Percentiles rank a stretch among this genome's conserved stretches.
Conservation (phyloP, 345 rosid genomes). For the Populus euphratica region DNA sequence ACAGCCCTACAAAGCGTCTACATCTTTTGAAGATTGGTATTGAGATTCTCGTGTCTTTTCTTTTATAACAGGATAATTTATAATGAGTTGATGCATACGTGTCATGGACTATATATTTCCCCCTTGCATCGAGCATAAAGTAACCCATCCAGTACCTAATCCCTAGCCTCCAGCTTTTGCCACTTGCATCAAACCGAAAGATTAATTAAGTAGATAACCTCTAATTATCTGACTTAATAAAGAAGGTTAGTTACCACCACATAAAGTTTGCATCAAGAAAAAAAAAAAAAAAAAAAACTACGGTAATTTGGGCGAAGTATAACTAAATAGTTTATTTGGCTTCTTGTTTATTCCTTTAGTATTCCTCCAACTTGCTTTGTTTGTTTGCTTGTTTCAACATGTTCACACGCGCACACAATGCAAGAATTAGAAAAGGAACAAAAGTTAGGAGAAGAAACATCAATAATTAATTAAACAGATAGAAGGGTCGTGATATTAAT, state of each 20-base stretch:
- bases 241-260: not conserved
- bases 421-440: not conserved
- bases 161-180: not conserved
- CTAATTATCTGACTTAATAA: not conserved
- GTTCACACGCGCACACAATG: not conserved
- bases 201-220: not conserved
- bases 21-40: not conserved
- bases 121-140: not conserved
- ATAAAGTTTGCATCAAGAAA: not conserved
- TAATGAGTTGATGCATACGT: slow-evolving; percentile 12
- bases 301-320: not conserved
- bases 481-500: not conserved
- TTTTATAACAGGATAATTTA: not conserved
- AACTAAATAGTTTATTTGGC: not conserved
- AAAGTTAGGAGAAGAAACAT: not conserved
- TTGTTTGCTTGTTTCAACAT: not conserved
- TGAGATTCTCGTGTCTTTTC: not conserved
- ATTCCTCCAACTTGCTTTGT: not conserved
- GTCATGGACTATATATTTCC: not conserved
- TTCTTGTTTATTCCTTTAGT: not conserved
- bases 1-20: too few relatives aligned
- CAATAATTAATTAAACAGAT: not conserved
- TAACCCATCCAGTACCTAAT: not conserved
- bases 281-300: too few relatives aligned
- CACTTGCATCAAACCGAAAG: not conserved